These are phyloP conservation scores for Penicillium sp. DNA, from an alignment of 2,329 filamentous ascomycete genomes.

Conservation along the genomic window DNA sequence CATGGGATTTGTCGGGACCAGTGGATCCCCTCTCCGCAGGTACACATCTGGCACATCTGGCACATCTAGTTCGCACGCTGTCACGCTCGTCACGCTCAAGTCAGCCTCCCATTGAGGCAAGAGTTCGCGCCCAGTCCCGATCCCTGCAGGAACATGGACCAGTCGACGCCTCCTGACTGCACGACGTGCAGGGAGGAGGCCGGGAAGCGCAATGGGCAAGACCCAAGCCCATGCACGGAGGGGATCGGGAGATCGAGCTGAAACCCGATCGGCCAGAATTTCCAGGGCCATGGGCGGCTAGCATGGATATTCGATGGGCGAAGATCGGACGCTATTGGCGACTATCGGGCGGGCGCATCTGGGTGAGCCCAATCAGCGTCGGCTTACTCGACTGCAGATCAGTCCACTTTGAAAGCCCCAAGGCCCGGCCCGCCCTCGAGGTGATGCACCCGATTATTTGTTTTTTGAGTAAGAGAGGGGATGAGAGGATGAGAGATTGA, in stretches of 20 bases:
- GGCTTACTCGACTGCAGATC: conserved; percentile 25
- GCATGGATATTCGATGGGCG: conserved; percentile 24
- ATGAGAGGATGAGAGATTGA: not conserved
- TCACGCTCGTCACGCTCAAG: not conserved
- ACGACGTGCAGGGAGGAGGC: conserved; percentile 16
- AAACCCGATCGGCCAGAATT: conserved; percentile 16
- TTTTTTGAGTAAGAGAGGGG: not conserved
- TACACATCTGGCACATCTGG: not conserved
- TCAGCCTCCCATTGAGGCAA: conserved; percentile 9
- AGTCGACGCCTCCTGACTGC: conserved; percentile 12
- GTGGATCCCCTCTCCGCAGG: not conserved
- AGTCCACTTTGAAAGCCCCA: conserved; percentile 24
- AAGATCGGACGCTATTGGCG: conserved; percentile 27
- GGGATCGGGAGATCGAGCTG: conserved; percentile 12
- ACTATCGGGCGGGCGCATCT: conserved; percentile 27
- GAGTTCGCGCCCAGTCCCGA: conserved; percentile 17
- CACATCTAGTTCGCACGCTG: not conserved
- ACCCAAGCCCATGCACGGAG: not conserved
- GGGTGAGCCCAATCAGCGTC: conserved; percentile 11
- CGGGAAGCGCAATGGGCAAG: not conserved
- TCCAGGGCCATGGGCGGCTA: conserved; percentile 26
- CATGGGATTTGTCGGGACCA: not conserved
- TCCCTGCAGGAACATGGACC: conserved; percentile 21
- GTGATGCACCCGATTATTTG: conserved; percentile 8
- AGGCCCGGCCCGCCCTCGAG: conserved; percentile 29